Base-by-base conservation (phyloP, 2,329 filamentous ascomycete genomes). In the Nannizziopsis barbatae region DNA sequence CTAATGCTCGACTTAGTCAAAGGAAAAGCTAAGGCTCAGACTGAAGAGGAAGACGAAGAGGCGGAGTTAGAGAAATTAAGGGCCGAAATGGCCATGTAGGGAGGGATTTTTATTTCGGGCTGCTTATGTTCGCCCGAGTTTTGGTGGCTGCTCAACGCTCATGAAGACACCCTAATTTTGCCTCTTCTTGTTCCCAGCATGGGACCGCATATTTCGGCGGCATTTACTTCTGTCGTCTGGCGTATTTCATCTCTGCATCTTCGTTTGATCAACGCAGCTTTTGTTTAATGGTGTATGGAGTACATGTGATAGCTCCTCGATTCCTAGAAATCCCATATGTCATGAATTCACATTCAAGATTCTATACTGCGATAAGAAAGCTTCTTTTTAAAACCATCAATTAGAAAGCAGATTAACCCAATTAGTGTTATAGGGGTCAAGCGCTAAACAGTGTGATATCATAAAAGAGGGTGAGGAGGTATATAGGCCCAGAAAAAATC, bases 51-150 rank as follows among this genome's bases (percentile, higher is more conserved):
- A 66, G 90, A 96, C 75, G 92, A 96, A 64, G 90, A 96, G 67
- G 90, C 83, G 60, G 90, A 96, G 71, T 74, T 96, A 62, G 80
- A 84, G 68, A 95, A 92, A 71, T 69, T 98, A 58, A 88, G 94
- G 65, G 89, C 87, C 32, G 90, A 95, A 69, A 96, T 96, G 90
- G 89, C 89, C 56, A 95, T 95, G 83, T 94, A 68, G 68, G 61
- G 3, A 15, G 20, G 7, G 17, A 17, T 14, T 8, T 37, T 37
- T 14, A 17, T 14, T 6, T 15, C 6, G 17, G n/a, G 35, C 35
- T 12, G 35, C n/a, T 3, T 37, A 7, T 17, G n/a, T 37, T 20
- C 37, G 17, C 12, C 14, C 6, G 10, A 40, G 20, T 10, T 20
- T 20, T 5, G 3, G 15, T 10, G 20, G 14, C 9, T 5, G 6